These are phyloP conservation scores for Xylariaceae sp. DNA, from an alignment of 2,329 filamentous ascomycete genomes.

Conservation along the genomic window DNA sequence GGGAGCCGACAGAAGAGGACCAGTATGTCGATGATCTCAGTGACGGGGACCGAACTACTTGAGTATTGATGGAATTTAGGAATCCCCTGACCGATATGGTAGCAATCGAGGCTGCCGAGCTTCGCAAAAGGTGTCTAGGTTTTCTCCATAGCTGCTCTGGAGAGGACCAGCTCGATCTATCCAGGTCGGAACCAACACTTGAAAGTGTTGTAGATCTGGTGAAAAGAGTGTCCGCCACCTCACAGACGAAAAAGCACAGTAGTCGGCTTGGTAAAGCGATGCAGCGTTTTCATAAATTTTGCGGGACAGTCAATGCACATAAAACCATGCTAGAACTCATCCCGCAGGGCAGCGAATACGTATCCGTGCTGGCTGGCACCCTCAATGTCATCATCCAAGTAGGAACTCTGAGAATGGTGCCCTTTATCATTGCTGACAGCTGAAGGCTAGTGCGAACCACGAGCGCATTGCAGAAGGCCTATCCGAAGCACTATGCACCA, in stretches of 20 bases:
- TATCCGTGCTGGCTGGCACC: conserved; percentile 24
- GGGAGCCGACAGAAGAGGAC: conserved; percentile 1
- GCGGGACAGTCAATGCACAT: conserved; percentile 19
- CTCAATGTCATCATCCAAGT: conserved; percentile 24
- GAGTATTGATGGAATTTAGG: no score
- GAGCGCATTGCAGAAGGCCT: conserved; percentile 8
- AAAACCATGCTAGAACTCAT: conserved; percentile 21
- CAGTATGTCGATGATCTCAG: conserved; percentile 1
- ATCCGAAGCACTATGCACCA: conserved; percentile 8
- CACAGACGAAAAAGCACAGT: conserved; percentile 2
- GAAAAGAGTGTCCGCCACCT: neutral
- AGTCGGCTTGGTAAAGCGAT: conserved; percentile 7
- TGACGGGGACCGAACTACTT: no score
- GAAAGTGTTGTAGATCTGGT: conserved; percentile 7
- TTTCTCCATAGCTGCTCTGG: conserved; percentile 4
- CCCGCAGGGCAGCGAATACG: conserved; percentile 25
- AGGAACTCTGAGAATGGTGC: conserved; percentile 3
- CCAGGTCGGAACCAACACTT: conserved; percentile 6
- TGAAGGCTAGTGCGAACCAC: conserved; percentile 10
- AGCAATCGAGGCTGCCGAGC: conserved; percentile 5
- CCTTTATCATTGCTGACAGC: neutral
- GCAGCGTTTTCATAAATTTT: conserved; percentile 22
- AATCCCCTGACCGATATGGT: conserved; percentile 5
- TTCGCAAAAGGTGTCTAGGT: conserved; percentile 4
- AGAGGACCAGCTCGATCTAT: conserved; percentile 5